Conservation (phyloP, 2,329 filamentous ascomycete species). For the Penicillium sp. region DNA sequence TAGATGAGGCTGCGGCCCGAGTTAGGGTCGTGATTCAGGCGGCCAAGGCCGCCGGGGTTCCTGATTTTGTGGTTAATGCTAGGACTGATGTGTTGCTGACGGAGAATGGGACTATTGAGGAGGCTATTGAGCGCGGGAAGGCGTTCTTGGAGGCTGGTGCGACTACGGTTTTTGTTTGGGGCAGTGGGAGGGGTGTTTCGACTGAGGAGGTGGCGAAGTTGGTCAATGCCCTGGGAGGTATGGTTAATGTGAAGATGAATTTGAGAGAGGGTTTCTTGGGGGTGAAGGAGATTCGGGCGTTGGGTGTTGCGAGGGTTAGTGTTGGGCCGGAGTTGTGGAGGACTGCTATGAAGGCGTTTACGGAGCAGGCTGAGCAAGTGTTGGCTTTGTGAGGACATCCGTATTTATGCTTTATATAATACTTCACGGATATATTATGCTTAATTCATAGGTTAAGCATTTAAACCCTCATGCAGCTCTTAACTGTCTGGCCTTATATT, state of each 20-base stretch:
- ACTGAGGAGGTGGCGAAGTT: conserved; percentile 49
- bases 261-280: conserved; percentile 41
- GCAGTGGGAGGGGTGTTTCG: conserved; percentile 45
- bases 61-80: conserved; percentile 59
- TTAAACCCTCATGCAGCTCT: neutral
- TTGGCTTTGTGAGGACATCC: neutral
- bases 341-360: conserved; percentile 38
- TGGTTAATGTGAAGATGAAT: conserved; percentile 50
- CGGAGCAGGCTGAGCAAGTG: conserved; percentile 29
- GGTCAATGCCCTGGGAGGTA: conserved; percentile 50
- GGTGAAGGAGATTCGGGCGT: conserved; percentile 44
- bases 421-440: neutral
- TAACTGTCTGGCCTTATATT: neutral
- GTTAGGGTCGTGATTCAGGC: conserved; percentile 38
- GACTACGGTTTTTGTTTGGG: conserved; percentile 61
- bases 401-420: neutral
- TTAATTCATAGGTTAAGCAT: neutral
- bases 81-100: conserved; percentile 53
- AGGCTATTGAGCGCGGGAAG: conserved; percentile 55
- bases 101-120: conserved; percentile 40
- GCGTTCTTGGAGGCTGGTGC: conserved; percentile 60
- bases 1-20: conserved; percentile 50
- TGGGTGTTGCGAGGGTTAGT: conserved; percentile 57
- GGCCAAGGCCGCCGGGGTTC: conserved; percentile 48
- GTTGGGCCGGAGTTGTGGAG: conserved; percentile 51